Evolutionary conservation across 208 protist species (phyloP), one percentile per base, ranked within the genome.

Genomic region (Leishmania major): DNA sequence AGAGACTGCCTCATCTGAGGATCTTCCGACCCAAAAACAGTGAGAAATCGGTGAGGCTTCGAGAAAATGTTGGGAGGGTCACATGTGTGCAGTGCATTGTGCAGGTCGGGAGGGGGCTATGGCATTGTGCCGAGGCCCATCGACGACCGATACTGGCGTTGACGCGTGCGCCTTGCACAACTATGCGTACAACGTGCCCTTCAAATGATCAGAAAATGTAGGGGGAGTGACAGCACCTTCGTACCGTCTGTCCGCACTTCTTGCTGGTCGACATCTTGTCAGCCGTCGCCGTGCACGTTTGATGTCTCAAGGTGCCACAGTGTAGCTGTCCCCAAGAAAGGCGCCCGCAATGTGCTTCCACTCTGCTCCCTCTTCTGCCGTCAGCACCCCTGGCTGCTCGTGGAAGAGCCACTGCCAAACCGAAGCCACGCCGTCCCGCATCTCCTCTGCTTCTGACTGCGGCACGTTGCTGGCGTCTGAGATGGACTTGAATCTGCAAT

Each of bases 261-360:
- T 13, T 67, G 60, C n/a, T 22, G 60, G n/a, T 17, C 60, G 4
- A 1, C 60, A 67, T 37, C 60, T 45, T 45, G 0, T 71, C 19
- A 45, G 11, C 47, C 17, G 57, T 49, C 45, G 13, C 51, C 72
- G 15, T 37, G 49, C 49, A 45, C 49, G 5, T 31, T 2, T 17
- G 0, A 0, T 59, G 17, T 0, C 15, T 71, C 81, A 92, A 40
- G 80, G 75, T 3, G 78, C 69, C 19, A 85, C 76, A 40, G 91
- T 87, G 82, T 95, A 97, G 40, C 88, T 89, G 1, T 87, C 81
- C 28, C 94, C 94, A 3, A 97, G 74, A 84, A 88, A 96, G 0
- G 85, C 85, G 0, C 25, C 70, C 5, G 85, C 87, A 19, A 95
- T 80, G 17, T 84, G 45, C 66, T 69, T 75, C 94, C 94, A 97